Conservation (phyloP, 106 monocot genomes). For the Allium cepa region DNA sequence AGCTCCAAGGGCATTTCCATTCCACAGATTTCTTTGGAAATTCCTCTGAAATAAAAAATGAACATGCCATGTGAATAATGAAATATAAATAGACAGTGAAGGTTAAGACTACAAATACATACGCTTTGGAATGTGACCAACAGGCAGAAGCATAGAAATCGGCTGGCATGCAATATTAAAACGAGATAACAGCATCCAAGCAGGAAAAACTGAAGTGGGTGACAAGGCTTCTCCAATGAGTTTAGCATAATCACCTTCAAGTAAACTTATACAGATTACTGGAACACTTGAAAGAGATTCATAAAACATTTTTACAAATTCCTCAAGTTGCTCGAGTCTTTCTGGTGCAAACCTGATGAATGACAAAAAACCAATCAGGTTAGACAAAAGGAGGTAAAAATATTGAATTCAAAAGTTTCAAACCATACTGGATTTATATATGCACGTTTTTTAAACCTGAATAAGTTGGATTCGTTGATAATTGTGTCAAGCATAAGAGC, state of each 20-base stretch:
- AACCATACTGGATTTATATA: background rate
- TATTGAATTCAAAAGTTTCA: too few species aligned
- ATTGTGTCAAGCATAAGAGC: constrained; percentile 6
- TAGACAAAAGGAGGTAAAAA: too few species aligned
- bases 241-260: constrained; percentile 62
- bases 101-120: background rate
- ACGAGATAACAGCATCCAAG: constrained; percentile 82
- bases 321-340: constrained; percentile 53
- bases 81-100: background rate
- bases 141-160: constrained; percentile 63
- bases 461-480: constrained; percentile 9
- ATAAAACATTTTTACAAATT: constrained; percentile 53
- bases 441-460: constrained; percentile 14
- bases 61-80: background rate
- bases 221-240: constrained; percentile 54
- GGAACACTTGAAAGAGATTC: constrained; percentile 46
- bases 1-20: constrained; percentile 82
- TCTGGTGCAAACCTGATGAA: constrained; percentile 35
- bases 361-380: background rate
- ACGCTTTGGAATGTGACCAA: constrained; percentile 51
- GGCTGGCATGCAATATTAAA: constrained; percentile 41
- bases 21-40: background rate
- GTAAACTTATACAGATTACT: constrained; percentile 66
- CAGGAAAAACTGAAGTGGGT: constrained; percentile 55
- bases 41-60: constrained; percentile 20